Percentiles rank a stretch among this genome's conserved stretches.
These are phyloP conservation scores for Lipomyces sp. DNA, from an alignment of 805 yeast genomes.

Conservation along the genomic window DNA sequence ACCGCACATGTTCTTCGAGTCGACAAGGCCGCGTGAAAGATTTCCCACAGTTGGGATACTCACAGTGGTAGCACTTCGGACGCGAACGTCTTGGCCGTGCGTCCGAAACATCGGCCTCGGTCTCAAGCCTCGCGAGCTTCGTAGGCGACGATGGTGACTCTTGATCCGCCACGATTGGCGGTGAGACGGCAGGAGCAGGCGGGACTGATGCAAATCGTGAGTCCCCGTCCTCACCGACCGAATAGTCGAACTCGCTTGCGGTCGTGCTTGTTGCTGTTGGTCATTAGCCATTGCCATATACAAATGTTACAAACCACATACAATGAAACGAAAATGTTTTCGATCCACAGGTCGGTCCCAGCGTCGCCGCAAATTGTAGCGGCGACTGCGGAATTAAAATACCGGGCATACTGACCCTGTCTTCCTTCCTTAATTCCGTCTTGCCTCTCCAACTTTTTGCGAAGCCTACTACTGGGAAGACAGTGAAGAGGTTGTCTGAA, in stretches of 20 bases:
- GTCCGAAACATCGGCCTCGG: not conserved
- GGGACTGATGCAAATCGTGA: not conserved
- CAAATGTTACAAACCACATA: not conserved
- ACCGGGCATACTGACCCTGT: slow-evolving; percentile 1
- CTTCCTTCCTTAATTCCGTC: not conserved
- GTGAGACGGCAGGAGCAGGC: not conserved
- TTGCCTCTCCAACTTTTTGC: not conserved
- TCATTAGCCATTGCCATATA: not conserved
- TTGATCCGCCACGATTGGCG: not conserved
- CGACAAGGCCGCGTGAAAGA: slow-evolving; percentile 81
- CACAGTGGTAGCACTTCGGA: slow-evolving; percentile 68
- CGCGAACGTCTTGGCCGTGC: slow-evolving; percentile 46
- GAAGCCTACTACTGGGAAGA: no score
- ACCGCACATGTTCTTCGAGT: slow-evolving; percentile 76
- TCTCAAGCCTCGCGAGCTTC: not conserved
- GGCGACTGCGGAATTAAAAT: slow-evolving; percentile 6
- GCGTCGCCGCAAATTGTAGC: slow-evolving; percentile 9
- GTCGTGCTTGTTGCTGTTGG: not conserved
- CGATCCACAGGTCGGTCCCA: not conserved
- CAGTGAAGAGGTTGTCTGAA: no score
- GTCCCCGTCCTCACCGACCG: not conserved
- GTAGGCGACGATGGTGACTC: not conserved
- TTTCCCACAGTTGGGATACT: slow-evolving; percentile 68
- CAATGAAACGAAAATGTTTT: not conserved
- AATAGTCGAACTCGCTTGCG: not conserved